Evolutionary conservation across 805 yeast species (phyloP).

Genomic region (Candida endomychidarum): DNA sequence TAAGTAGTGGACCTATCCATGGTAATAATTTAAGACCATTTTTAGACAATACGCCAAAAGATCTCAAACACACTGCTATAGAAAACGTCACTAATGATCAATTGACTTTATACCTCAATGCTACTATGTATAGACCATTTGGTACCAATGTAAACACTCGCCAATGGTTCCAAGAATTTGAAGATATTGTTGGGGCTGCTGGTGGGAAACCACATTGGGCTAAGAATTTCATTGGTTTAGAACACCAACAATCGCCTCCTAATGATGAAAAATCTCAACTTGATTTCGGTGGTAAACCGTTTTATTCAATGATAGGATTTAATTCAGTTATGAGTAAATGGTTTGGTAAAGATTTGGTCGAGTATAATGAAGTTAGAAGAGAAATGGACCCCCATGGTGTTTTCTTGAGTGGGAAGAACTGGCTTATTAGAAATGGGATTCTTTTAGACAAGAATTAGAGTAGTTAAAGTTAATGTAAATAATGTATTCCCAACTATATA

Average conservation of each 20-base stretch:
- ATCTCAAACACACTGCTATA: constrained; percentile 52
- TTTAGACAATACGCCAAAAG: constrained; percentile 73
- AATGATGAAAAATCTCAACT: constrained; percentile 42
- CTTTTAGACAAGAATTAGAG: constrained; percentile 26
- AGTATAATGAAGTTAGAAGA: constrained; percentile 62
- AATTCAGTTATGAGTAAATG: constrained; percentile 66
- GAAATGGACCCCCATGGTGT: constrained; percentile 80
- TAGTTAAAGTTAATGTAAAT: too few species aligned
- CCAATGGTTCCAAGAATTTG: constrained; percentile 83
- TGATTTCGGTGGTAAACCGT: constrained; percentile 45
- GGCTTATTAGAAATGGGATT: constrained; percentile 84
- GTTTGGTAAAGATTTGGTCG: constrained; percentile 70
- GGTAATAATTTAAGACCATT: constrained; percentile 84
- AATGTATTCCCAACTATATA: too few species aligned
- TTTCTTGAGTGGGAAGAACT: constrained; percentile 70
- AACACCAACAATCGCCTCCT: constrained; percentile 28
- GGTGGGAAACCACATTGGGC: constrained; percentile 99
- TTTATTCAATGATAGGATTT: constrained; percentile 79
- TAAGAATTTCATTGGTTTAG: constrained; percentile 77
- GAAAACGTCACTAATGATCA: constrained; percentile 64
- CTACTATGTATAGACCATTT: constrained; percentile 97
- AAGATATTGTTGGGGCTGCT: constrained; percentile 68
- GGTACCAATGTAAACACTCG: constrained; percentile 67
- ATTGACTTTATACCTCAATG: constrained; percentile 83
- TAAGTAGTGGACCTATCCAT: constrained; percentile 73